Evolutionary conservation across 108 stramenopile species (phyloP).

Genomic region (Nannochloropsis granulata): DNA sequence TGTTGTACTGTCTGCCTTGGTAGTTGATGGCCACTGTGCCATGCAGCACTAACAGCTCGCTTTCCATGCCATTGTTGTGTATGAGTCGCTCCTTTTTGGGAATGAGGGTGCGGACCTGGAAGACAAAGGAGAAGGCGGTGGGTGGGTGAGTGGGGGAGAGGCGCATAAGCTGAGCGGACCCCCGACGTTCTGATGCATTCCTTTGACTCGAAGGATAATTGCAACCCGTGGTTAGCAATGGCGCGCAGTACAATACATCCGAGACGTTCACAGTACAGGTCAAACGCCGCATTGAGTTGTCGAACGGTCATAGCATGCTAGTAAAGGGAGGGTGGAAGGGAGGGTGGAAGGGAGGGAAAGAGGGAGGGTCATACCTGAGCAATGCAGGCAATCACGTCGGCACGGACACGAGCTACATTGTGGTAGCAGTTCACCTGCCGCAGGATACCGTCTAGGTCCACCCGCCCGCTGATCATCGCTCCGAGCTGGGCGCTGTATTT

Average conservation of each 20-base stretch:
- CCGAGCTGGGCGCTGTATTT: background rate
- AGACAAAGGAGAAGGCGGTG: no score
- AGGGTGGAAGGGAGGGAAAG: background rate
- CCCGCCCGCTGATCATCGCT: background rate
- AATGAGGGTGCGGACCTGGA: background rate
- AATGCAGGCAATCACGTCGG: background rate
- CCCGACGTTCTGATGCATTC: no score
- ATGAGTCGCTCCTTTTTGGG: background rate
- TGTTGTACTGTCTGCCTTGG: slow-evolving; percentile 63
- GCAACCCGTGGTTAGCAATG: no score
- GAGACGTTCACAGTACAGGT: no score
- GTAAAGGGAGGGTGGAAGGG: background rate
- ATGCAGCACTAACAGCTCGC: slow-evolving; percentile 37
- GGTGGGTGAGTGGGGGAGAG: no score
- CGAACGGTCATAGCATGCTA: background rate
- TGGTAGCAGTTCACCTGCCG: background rate
- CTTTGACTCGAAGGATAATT: no score
- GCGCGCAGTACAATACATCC: no score
- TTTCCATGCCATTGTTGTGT: slow-evolving; percentile 30
- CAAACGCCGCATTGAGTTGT: no score
- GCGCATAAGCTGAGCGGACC: no score
- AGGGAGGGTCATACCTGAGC: background rate
- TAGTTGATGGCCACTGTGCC: slow-evolving; percentile 81
- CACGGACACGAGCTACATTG: background rate
- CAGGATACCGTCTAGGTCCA: background rate